Evolutionary conservation across 257 asterid species (phyloP).

Genomic region (Solanum paucissectum): DNA sequence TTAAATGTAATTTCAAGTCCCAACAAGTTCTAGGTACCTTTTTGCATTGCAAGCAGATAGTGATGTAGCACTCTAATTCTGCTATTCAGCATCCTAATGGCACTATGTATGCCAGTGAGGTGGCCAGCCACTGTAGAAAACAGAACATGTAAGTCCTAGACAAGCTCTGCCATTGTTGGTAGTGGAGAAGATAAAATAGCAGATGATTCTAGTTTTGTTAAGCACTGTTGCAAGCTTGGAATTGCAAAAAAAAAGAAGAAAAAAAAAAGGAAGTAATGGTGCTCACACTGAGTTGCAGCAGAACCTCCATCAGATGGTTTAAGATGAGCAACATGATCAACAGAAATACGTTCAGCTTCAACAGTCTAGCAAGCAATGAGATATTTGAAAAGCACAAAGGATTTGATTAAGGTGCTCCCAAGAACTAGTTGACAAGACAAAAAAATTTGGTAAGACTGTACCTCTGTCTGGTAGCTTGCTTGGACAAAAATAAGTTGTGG

Average conservation of each 20-base stretch:
- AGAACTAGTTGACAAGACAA: background rate
- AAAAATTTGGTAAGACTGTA: conserved; percentile 8
- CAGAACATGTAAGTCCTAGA: background rate
- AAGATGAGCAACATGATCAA: conserved; percentile 96
- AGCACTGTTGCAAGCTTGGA: background rate
- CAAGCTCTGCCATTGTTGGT: background rate
- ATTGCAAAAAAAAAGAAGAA: background rate
- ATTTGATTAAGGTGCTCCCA: background rate
- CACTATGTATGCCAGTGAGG: conserved; percentile 94
- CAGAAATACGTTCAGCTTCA: conserved; percentile 96
- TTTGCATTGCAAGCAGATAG: conserved; percentile 85
- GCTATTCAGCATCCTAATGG: conserved; percentile 92
- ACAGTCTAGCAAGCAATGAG: conserved; percentile 56
- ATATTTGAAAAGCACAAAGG: background rate
- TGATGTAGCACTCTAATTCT: conserved; percentile 81
- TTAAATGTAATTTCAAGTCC: background rate
- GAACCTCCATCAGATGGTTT: conserved; percentile 98
- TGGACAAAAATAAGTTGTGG: conserved; percentile 91
- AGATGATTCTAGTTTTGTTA: background rate
- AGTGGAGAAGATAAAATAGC: background rate
- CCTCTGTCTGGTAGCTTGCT: conserved; percentile 91
- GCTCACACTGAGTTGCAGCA: conserved; percentile 94
- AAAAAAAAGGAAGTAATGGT: background rate
- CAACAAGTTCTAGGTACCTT: conserved; percentile 35
- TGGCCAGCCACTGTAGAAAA: conserved; percentile 82